Evolutionary conservation across 257 asterid genomes (phyloP).

Genomic region (Solanum chilense): DNA sequence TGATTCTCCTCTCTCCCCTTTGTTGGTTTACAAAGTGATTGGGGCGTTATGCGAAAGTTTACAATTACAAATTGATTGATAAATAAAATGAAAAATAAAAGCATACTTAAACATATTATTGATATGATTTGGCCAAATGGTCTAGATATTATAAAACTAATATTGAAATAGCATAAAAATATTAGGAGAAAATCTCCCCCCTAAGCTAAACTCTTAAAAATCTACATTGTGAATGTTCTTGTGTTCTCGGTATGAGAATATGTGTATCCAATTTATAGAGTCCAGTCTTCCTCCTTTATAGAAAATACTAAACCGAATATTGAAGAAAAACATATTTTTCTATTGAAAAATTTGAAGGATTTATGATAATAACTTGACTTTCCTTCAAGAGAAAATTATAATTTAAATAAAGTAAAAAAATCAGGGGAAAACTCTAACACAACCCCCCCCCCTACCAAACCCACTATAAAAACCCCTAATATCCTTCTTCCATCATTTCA

Average conservation of each 20-base stretch:
- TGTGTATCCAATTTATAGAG: neutral
- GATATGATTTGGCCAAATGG: neutral
- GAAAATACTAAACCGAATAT: neutral
- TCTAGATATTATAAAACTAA: neutral
- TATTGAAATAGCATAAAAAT: neutral
- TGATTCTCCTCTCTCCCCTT: neutral
- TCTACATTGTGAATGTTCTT: neutral
- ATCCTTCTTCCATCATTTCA: neutral
- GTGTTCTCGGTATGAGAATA: neutral
- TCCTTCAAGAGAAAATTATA: neutral
- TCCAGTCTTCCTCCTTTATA: too few relatives aligned
- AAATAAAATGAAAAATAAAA: too few relatives aligned
- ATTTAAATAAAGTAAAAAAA: neutral
- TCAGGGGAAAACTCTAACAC: neutral
- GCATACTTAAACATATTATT: neutral
- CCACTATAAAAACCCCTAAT: neutral
- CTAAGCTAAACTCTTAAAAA: neutral
- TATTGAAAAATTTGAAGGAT: neutral
- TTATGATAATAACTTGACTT: neutral
- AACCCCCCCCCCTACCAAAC: neutral
- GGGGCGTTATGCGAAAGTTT: neutral
- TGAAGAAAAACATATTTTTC: neutral
- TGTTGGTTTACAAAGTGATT: neutral
- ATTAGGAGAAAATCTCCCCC: neutral
- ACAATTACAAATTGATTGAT: neutral